Base-by-base conservation (phyloP, 2,329 filamentous ascomycete species). In the Ambrosiella cleistominuta region DNA sequence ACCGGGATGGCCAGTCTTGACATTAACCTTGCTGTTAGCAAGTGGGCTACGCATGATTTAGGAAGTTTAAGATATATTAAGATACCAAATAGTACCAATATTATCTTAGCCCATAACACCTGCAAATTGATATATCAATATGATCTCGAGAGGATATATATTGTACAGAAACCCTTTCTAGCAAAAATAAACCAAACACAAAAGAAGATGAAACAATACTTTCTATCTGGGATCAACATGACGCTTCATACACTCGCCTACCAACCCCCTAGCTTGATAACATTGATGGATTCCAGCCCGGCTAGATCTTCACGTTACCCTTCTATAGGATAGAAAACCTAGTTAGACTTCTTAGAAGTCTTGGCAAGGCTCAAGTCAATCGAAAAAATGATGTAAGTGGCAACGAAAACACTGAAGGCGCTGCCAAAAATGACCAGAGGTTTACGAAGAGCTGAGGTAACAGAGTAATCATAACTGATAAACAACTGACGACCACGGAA, bases 391-490 rank as follows among this genome's bases (percentile, higher is more conserved):
- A 82, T 72, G 83, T 86, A 96, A 4, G 80, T 78, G 1, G 82
- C 76, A 45, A 81, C 75, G 70, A 95, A 95, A 11, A 95, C 71
- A n/a, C 77, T 74, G 63, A 94, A 68, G 62, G 86, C 71, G 64
- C 85, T 88, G 38, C 74, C 73, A 63, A 93, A 88, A 61, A 97
- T 79, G 27, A 91, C 81, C 17, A 95, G 64, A 0, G 93, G 93
- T 74, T 98, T 98, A 66, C 89, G 82, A 65, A 95, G 79, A 44
- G 79, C 81, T 36, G 87, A 85, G 2, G 77, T 67, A 63, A 85
- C 76, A 1, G 90, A 80, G 67, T 93, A 88, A 62, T 95, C 86
- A 70, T 98, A 98, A 1, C 86, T 85, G 57, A 97, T 85, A 64
- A 95, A 74, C 19, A 97, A 70, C 63, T 93, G 83, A 38, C 86